A percentile compares a stretch with the other conserved stretches of the same genome.
Conservation (phyloP, 2,329 filamentous ascomycete species). For the Escovopsis sp. region DNA sequence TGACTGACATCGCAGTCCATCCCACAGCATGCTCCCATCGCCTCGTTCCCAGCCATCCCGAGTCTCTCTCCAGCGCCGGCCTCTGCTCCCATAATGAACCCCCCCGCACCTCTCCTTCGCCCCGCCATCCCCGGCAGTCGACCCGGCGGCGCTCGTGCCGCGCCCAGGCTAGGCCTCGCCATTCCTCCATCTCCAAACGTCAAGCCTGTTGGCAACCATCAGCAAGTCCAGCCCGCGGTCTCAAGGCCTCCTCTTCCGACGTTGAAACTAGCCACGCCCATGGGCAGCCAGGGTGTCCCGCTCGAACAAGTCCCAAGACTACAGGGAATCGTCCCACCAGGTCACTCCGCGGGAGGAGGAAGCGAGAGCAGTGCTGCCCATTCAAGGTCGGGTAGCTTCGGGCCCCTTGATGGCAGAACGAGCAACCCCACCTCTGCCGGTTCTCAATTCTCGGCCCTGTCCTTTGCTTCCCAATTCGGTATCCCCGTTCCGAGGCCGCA, state of each 20-base stretch:
- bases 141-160: conserved; percentile 46
- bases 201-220: conserved; percentile 54
- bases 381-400: conserved; percentile 74
- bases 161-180: conserved; percentile 71
- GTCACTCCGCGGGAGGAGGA: conserved; percentile 55
- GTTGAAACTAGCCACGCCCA: conserved; percentile 74
- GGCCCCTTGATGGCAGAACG: conserved; percentile 55
- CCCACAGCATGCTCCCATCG: no score
- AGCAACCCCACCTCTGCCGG: conserved; percentile 77
- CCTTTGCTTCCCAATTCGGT: conserved; percentile 59
- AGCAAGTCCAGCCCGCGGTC: conserved; percentile 19
- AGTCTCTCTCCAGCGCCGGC: conserved; percentile 19
- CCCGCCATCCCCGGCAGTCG: conserved; percentile 64
- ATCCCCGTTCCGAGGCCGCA: conserved; percentile 51
- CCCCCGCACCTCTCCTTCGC: conserved; percentile 66
- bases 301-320: conserved; percentile 47
- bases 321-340: conserved; percentile 39
- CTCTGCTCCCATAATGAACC: conserved; percentile 48
- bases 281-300: conserved; percentile 62
- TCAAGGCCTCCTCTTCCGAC: conserved; percentile 51
- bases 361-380: conserved; percentile 69
- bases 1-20: no score
- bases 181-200: conserved; percentile 79
- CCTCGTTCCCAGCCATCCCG: conserved; percentile 7
- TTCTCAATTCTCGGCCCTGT: conserved; percentile 73